Percentiles rank a stretch among this genome's conserved stretches.
These are phyloP conservation scores for Beauveria bassiana DNA, from an alignment of 2,329 filamentous ascomycete species.

Conservation along the genomic window DNA sequence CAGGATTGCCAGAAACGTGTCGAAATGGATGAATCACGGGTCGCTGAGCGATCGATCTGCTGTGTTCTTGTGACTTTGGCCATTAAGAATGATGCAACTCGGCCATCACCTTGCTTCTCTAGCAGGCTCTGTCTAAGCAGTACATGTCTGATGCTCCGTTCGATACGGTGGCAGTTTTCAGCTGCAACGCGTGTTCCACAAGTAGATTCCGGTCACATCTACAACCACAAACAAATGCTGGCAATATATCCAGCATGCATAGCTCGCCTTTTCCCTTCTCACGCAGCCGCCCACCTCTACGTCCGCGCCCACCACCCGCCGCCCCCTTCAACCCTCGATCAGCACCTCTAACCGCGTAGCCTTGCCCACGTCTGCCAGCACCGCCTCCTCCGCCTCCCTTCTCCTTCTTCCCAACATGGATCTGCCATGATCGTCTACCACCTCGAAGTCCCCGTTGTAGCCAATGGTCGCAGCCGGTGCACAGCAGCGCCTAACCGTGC, in stretches of 20 bases:
- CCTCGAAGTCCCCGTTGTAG: conserved; percentile 14
- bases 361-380: conserved; percentile 14
- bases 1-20: too few relatives aligned
- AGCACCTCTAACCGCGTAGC: conserved; percentile 17
- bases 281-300: conserved; percentile 10
- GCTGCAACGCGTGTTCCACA: neutral
- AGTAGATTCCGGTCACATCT: neutral
- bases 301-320: conserved; percentile 5
- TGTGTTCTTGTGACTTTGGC: too few relatives aligned
- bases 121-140: too few relatives aligned
- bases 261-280: conserved; percentile 6
- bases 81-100: too few relatives aligned
- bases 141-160: too few relatives aligned
- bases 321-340: conserved; percentile 13
- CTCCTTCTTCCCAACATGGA: neutral
- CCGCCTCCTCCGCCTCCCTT: neutral
- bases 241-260: conserved; percentile 6
- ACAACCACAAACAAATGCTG: conserved; percentile 10
- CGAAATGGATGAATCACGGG: neutral
- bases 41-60: neutral
- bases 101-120: too few relatives aligned
- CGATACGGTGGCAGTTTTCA: neutral
- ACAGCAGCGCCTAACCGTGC: conserved; percentile 15
- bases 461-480: conserved; percentile 13
- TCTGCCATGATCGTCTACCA: neutral